These are phyloP conservation scores for Escovopsis sp. DNA, from an alignment of 2,329 filamentous ascomycete species.

Conservation along the genomic window DNA sequence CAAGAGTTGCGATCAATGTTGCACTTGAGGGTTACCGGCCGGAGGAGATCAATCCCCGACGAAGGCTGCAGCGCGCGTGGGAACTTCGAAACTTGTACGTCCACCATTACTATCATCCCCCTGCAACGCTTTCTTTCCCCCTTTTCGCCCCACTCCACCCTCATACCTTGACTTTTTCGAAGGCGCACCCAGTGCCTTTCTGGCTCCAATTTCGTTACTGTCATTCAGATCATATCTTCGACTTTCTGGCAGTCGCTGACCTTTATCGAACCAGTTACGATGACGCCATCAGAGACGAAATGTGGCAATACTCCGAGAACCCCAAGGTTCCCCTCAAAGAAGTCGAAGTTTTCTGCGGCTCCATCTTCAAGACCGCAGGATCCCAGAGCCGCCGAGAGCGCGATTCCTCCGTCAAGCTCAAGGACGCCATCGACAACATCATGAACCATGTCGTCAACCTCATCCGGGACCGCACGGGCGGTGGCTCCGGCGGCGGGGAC, in stretches of 20 bases:
- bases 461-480: slow-evolving; percentile 10
- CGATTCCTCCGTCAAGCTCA: slow-evolving; percentile 35
- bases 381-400: slow-evolving; percentile 35
- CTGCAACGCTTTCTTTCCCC: too few species aligned
- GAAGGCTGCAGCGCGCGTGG: slow-evolving; percentile 23
- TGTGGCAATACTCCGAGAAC: slow-evolving; percentile 31
- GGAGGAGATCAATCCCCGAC: slow-evolving; percentile 19
- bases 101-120: slow-evolving; percentile 7
- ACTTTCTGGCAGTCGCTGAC: slow-evolving; percentile 6
- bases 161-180: too few species aligned
- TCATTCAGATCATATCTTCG: too few species aligned
- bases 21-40: background rate
- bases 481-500: slow-evolving; percentile 1
- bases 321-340: slow-evolving; percentile 30
- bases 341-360: slow-evolving; percentile 40
- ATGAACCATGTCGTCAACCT: slow-evolving; percentile 25
- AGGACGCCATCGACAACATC: slow-evolving; percentile 35
- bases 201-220: too few species aligned
- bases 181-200: too few species aligned
- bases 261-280: slow-evolving; percentile 27
- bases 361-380: slow-evolving; percentile 37
- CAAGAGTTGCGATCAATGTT: slow-evolving; percentile 10
- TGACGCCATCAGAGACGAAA: slow-evolving; percentile 24
- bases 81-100: slow-evolving; percentile 32
- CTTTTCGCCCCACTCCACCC: too few species aligned